Conservation (phyloP, 495 filamentous ascomycete genomes). For the Chaetomidium leptoderma region DNA sequence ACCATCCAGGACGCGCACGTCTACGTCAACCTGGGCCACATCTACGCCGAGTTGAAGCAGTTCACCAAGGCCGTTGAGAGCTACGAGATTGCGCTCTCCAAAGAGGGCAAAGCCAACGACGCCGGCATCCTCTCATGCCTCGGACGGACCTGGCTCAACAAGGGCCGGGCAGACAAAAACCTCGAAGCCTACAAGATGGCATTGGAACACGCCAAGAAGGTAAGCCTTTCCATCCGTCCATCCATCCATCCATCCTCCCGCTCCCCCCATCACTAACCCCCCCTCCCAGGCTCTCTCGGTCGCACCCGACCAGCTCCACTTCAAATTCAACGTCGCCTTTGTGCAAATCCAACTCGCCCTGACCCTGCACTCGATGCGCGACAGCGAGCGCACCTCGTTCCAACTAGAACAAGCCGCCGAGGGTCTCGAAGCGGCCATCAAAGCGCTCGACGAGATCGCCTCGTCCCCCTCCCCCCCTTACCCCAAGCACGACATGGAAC, state of each 20-base stretch:
- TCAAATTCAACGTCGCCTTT: conserved; percentile 96
- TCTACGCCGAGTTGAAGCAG: conserved; percentile 83
- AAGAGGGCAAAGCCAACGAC: conserved; percentile 71
- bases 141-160: conserved; percentile 87
- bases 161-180: conserved; percentile 75
- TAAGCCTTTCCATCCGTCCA: conserved; percentile 22
- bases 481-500: conserved; percentile 81
- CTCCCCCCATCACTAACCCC: conserved; percentile 22
- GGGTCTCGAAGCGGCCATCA: conserved; percentile 89
- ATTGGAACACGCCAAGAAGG: conserved; percentile 79
- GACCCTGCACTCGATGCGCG: conserved; percentile 66
- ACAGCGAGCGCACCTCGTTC: conserved; percentile 68
- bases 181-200: conserved; percentile 77
- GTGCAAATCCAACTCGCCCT: conserved; percentile 90
- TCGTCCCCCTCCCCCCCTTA: conserved; percentile 82
- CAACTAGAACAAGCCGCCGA: conserved; percentile 73
- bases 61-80: conserved; percentile 86
- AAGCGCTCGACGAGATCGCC: conserved; percentile 73
- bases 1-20: conserved; percentile 82
- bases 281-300: conserved; percentile 63
- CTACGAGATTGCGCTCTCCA: conserved; percentile 85
- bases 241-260: neutral
- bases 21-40: conserved; percentile 87
- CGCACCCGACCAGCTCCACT: conserved; percentile 77
- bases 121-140: conserved; percentile 82